phyloP scores from a whole-genome alignment of 768 basidiomycete species.

The Mrakia blollopis region DNA sequence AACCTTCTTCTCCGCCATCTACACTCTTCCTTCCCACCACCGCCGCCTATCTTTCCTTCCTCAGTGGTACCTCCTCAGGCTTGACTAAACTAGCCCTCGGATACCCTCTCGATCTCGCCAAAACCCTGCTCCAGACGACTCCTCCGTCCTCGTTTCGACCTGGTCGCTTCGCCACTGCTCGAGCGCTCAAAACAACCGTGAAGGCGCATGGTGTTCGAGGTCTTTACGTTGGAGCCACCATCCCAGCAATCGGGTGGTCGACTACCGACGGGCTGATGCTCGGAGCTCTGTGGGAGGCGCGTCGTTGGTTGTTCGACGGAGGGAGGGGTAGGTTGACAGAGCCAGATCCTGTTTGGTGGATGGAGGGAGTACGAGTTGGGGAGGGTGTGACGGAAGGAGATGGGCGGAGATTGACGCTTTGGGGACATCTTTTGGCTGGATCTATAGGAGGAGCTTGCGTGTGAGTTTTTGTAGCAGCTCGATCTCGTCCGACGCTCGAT shows the following conservation, averaged over 20 bases:
- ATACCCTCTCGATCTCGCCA: conserved; percentile 3
- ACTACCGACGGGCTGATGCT: conserved; percentile 1
- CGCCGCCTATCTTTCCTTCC: conserved; percentile 1
- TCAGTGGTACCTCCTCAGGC: not conserved
- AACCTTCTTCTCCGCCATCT: not conserved
- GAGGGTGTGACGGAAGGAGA: not conserved
- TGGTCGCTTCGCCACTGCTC: not conserved
- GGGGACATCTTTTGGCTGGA: not conserved
- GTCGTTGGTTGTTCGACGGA: conserved; percentile 1
- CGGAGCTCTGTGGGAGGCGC: not conserved
- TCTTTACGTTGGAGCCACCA: not conserved
- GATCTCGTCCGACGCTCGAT: not conserved
- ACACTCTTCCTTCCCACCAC: not conserved
- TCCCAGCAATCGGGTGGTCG: not conserved
- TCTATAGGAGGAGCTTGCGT: not conserved
- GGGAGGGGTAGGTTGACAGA: not conserved
- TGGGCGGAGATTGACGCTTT: not conserved
- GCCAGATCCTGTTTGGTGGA: not conserved
- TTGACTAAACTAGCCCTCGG: conserved; percentile 1
- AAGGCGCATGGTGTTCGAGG: not conserved
- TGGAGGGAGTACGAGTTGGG: not conserved
- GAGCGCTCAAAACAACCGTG: not conserved
- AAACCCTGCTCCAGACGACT: not conserved
- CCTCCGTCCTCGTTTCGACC: not conserved
- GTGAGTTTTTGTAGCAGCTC: not conserved